These are phyloP conservation scores for Ophiosphaerella herpotricha DNA, from an alignment of 2,329 filamentous ascomycete species.

Conservation along the genomic window DNA sequence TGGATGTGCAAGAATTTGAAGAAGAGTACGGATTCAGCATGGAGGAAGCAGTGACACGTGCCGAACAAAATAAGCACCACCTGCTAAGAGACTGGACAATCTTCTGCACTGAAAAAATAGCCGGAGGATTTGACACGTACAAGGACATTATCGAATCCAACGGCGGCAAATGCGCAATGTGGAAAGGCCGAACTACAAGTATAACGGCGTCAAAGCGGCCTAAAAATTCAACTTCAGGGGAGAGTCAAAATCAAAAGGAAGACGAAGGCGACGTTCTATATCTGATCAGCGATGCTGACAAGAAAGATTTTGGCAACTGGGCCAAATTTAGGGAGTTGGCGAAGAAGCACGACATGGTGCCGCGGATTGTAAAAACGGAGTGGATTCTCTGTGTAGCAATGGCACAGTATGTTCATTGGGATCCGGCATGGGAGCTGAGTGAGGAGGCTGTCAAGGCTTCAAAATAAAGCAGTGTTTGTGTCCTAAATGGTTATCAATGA, in stretches of 20 bases:
- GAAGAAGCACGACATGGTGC: slow-evolving; percentile 74
- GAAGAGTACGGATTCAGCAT: slow-evolving; percentile 72
- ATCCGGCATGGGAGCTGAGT: slow-evolving; percentile 39
- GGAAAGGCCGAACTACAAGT: slow-evolving; percentile 73
- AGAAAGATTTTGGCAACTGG: slow-evolving; percentile 77
- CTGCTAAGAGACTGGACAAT: slow-evolving; percentile 77
- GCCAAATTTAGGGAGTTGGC: slow-evolving; percentile 79
- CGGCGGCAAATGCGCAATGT: slow-evolving; percentile 79
- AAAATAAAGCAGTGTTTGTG: slow-evolving; percentile 7
- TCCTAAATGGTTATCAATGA: background rate
- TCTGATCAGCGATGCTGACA: slow-evolving; percentile 70
- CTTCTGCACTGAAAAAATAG: slow-evolving; percentile 81
- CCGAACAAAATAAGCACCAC: slow-evolving; percentile 74
- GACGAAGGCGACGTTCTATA: slow-evolving; percentile 65
- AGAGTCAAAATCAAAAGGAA: slow-evolving; percentile 66
- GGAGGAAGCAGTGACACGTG: slow-evolving; percentile 68
- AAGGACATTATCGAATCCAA: slow-evolving; percentile 86
- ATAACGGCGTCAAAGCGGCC: slow-evolving; percentile 55
- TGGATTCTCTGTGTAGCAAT: slow-evolving; percentile 92
- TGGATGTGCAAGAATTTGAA: slow-evolving; percentile 76
- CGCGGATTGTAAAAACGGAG: slow-evolving; percentile 80
- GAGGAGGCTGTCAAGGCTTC: slow-evolving; percentile 36
- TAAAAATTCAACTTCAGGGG: slow-evolving; percentile 18
- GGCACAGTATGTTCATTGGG: slow-evolving; percentile 71
- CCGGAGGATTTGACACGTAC: slow-evolving; percentile 82